Evolutionary conservation across 2,329 filamentous ascomycete genomes (phyloP).

Genomic region (Colletotrichum sp.): DNA sequence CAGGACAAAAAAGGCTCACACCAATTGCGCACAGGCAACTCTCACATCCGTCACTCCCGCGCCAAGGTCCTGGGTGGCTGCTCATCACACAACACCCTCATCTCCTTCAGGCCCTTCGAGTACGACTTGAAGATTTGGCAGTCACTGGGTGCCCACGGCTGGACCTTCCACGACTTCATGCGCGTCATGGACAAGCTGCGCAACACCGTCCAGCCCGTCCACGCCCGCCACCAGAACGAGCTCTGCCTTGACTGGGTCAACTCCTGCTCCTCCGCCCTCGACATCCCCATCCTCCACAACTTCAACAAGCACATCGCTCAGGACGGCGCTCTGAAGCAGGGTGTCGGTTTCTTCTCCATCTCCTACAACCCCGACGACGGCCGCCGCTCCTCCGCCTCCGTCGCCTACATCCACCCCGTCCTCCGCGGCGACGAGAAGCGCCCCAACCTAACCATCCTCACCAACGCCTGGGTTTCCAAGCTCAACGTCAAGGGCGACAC

Average conservation of each 20-base stretch:
- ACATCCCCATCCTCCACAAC: slow-evolving; percentile 82
- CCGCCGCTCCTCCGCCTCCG: slow-evolving; percentile 82
- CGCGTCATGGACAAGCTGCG: slow-evolving; percentile 82
- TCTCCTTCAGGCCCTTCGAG: slow-evolving; percentile 90
- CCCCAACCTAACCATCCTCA: slow-evolving; percentile 84
- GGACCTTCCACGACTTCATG: slow-evolving; percentile 86
- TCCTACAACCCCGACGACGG: slow-evolving; percentile 91
- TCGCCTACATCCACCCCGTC: slow-evolving; percentile 93
- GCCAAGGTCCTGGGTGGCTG: slow-evolving; percentile 93
- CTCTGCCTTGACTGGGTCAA: slow-evolving; percentile 90
- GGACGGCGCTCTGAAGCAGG: slow-evolving; percentile 74
- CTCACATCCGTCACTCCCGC: slow-evolving; percentile 87
- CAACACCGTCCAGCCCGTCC: slow-evolving; percentile 90
- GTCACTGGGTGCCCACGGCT: slow-evolving; percentile 79
- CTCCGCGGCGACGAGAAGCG: slow-evolving; percentile 82
- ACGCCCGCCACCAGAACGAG: slow-evolving; percentile 85
- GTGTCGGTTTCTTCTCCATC: slow-evolving; percentile 89
- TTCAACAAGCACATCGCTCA: slow-evolving; percentile 85
- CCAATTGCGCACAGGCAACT: slow-evolving; percentile 68
- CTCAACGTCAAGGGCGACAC: slow-evolving; percentile 74
- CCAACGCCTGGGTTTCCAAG: slow-evolving; percentile 86
- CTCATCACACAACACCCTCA: slow-evolving; percentile 92
- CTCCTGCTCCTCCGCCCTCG: slow-evolving; percentile 77
- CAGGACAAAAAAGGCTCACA: not conserved
- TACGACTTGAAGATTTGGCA: slow-evolving; percentile 90